A percentile compares a stretch with the other conserved stretches of the same genome.
Conservation (phyloP, 1,284 basidiomycete species). For the Ustilago loliicola region DNA sequence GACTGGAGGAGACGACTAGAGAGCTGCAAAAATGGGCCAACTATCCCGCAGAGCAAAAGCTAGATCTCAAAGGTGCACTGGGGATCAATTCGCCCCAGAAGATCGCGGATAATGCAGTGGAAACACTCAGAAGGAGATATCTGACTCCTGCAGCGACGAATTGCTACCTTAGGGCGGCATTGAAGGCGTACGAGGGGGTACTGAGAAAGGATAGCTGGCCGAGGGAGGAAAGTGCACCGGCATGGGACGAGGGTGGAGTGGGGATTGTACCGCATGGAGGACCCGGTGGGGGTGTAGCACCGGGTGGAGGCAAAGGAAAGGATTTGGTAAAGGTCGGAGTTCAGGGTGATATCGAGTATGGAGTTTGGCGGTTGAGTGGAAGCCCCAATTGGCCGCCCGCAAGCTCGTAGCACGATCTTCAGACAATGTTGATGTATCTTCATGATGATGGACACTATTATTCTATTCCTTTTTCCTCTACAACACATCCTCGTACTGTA, state of each 20-base stretch:
- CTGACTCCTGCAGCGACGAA: slow-evolving; percentile 55
- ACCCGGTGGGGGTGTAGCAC: slow-evolving; percentile 42
- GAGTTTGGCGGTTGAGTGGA: slow-evolving; percentile 50
- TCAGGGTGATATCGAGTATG: slow-evolving; percentile 60
- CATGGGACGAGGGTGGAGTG: slow-evolving; percentile 30
- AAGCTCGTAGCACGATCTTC: not conserved
- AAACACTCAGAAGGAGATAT: slow-evolving; percentile 44
- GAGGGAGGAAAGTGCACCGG: slow-evolving; percentile 22
- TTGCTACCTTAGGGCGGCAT: slow-evolving; percentile 52
- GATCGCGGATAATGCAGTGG: slow-evolving; percentile 54
- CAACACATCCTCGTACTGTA: not conserved
- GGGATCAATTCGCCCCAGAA: slow-evolving; percentile 31
- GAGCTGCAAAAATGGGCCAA: slow-evolving; percentile 20
- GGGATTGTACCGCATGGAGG: slow-evolving; percentile 32
- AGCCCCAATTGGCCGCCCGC: slow-evolving; percentile 45
- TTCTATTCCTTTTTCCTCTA: slow-evolving; percentile 1
- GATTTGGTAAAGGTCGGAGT: slow-evolving; percentile 33
- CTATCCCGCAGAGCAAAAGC: slow-evolving; percentile 3
- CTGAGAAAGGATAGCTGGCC: slow-evolving; percentile 40
- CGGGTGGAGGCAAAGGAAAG: slow-evolving; percentile 45
- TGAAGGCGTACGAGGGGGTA: slow-evolving; percentile 38
- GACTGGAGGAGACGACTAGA: slow-evolving; percentile 34
- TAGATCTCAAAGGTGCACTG: not conserved
- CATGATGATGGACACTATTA: not conserved
- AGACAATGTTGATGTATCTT: not conserved